Percentiles rank a stretch among this genome's conserved stretches.
Evolutionary conservation across 139 green algal genomes (phyloP).

Genomic region (Yamagishiella unicocca): DNA sequence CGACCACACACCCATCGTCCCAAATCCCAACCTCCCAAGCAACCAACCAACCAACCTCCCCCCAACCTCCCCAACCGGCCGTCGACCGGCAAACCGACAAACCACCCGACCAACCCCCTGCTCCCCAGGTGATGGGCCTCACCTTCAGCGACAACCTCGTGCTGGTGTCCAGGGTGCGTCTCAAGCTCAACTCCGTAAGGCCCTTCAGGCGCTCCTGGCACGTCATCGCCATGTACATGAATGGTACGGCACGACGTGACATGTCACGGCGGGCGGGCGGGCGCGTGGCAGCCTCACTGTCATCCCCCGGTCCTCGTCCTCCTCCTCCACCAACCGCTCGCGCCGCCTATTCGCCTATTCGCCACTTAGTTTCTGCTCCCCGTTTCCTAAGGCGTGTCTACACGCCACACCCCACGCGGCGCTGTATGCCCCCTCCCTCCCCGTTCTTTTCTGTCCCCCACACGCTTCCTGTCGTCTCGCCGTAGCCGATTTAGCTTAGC

Average conservation of each 20-base stretch:
- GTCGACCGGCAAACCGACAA: not conserved
- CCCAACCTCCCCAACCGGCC: not conserved
- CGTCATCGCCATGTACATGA: conserved; percentile 32
- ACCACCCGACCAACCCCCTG: not conserved
- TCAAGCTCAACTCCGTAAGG: conserved; percentile 10
- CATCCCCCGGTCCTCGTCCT: no score
- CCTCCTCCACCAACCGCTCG: not conserved
- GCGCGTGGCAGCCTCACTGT: no score
- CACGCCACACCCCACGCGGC: not conserved
- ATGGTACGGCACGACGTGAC: not conserved
- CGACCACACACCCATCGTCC: not conserved
- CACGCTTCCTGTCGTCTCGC: no score
- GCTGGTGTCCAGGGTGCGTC: not conserved
- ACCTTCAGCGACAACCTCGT: conserved; percentile 18
- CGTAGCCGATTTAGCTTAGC: no score
- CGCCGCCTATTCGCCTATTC: not conserved
- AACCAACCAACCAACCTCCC: not conserved
- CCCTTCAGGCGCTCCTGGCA: conserved; percentile 37
- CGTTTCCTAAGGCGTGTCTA: not conserved
- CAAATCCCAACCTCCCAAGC: no score
- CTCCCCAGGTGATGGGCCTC: conserved; percentile 32
- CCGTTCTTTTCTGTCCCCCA: no score
- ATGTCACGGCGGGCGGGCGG: no score
- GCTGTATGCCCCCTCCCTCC: not conserved
- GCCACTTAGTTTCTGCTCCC: not conserved